Evolutionary conservation across 2,329 filamentous ascomycete species (phyloP), one percentile per base, ranked within the genome.

Genomic region (Aplosporella prunicola): DNA sequence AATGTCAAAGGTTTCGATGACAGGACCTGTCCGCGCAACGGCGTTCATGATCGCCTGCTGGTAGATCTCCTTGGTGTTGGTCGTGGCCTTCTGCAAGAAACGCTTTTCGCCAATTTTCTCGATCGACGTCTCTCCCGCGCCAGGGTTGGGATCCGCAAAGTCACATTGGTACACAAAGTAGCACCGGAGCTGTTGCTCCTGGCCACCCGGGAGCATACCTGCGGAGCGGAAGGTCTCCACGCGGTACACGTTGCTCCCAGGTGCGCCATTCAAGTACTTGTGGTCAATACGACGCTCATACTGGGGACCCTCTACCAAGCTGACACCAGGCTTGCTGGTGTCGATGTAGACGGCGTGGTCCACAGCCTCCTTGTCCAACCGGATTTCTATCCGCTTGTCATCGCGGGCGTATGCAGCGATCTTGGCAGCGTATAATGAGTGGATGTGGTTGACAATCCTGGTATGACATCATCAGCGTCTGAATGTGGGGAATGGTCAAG

Each of bases 301-400:
- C 42, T 80, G 75, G n/a, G 91, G 88, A 2, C 91, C 91, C 37
- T 73, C 67, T 15, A 83, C 68, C 31, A 79, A 73, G 42, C 80
- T 83, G 50, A 84, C 69, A 47, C 91, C 91, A 11, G 91, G 89
- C 55, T 81, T 82, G 61, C 88, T 95, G 39, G 91, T 98, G 60
- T 98, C 91, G 49, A 98, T 96, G 67, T 96, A 98, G 55, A 96
- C 93, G 42, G 91, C 91, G 56, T 96, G 91, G 58, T 96, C 91
- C 42, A 72, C 68, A 15, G 86, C 86, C 64, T 98, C 91, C 76
- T 95, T 95, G 58, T 96, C 89, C 27, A 98, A 68, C 45, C 88
- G 78, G 51, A 98, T 95, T 64, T 96, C 88, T 52, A 96, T 75
- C 48, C 81, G 80, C 70, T 93, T 93, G 64, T 96, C 89, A 60